Percentiles rank a stretch among this genome's conserved stretches.
These are phyloP conservation scores for Poterioochromonas sp. DNA, from an alignment of 352 stramenopile genomes.

Conservation along the genomic window DNA sequence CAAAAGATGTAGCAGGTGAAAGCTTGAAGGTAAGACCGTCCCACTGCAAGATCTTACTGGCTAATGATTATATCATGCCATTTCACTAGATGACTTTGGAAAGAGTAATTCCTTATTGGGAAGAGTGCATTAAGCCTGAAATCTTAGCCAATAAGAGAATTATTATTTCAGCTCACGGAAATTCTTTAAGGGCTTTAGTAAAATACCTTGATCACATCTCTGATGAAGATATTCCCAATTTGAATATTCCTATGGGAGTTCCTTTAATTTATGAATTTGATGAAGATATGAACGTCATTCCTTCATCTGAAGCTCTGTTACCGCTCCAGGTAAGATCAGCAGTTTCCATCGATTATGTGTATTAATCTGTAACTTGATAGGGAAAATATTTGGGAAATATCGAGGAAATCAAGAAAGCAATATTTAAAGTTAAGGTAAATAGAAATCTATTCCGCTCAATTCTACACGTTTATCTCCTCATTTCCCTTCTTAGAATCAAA, in stretches of 20 bases:
- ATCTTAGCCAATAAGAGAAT: slow-evolving; percentile 88
- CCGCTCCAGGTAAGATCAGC: slow-evolving; percentile 40
- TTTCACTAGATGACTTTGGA: slow-evolving; percentile 39
- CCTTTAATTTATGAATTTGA: slow-evolving; percentile 93
- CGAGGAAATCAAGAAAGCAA: too few relatives aligned
- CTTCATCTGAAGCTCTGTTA: slow-evolving; percentile 76
- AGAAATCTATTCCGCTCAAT: neutral
- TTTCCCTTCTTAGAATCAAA: neutral
- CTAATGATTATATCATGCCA: neutral
- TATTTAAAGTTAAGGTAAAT: neutral
- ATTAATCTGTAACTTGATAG: too few relatives aligned
- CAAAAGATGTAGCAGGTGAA: slow-evolving; percentile 34
- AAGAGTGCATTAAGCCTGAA: slow-evolving; percentile 81
- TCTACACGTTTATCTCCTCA: neutral
- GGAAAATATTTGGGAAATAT: too few relatives aligned
- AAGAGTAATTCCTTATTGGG: slow-evolving; percentile 57
- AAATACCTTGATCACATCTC: slow-evolving; percentile 96
- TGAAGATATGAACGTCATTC: slow-evolving; percentile 89
- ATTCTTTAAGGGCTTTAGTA: slow-evolving; percentile 92
- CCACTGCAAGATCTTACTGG: neutral
- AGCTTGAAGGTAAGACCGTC: slow-evolving; percentile 40
- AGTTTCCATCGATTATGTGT: neutral
- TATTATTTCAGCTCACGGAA: slow-evolving; percentile 94
- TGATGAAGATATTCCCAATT: slow-evolving; percentile 82
- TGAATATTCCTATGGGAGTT: slow-evolving; percentile 90